These are phyloP conservation scores for Laguncularia racemosa DNA, from an alignment of 345 rosid species.

Conservation along the genomic window DNA sequence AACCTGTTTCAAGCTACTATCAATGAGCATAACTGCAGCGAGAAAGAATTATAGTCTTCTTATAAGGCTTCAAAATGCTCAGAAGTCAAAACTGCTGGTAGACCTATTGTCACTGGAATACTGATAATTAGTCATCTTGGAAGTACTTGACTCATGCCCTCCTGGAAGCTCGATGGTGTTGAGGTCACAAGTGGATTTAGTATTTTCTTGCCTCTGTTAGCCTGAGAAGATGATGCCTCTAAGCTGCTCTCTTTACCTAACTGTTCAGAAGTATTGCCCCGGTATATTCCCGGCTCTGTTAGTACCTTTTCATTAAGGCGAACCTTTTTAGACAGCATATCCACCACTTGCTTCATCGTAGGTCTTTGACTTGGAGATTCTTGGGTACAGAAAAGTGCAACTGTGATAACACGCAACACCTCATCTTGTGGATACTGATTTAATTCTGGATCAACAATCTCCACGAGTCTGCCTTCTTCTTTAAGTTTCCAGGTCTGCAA, in stretches of 20 bases:
- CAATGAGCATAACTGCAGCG: too few relatives aligned
- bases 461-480: constrained; percentile 58
- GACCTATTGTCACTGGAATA: background rate
- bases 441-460: constrained; percentile 65
- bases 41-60: too few relatives aligned
- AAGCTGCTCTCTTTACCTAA: constrained; percentile 18
- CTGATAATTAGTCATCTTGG: constrained; percentile 45
- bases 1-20: too few relatives aligned
- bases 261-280: constrained; percentile 16
- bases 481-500: constrained; percentile 84
- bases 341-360: constrained; percentile 72
- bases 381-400: constrained; percentile 86
- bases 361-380: constrained; percentile 64
- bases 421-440: constrained; percentile 48
- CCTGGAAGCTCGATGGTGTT: constrained; percentile 12
- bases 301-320: constrained; percentile 55
- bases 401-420: constrained; percentile 55
- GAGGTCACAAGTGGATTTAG: constrained; percentile 20
- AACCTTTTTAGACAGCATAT: constrained; percentile 74
- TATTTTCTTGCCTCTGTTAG: constrained; percentile 37
- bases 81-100: too few relatives aligned
- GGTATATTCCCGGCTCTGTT: constrained; percentile 61
- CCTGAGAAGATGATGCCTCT: constrained; percentile 42
- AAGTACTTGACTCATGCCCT: constrained; percentile 35
- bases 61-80: too few relatives aligned